Percentiles rank a stretch among this genome's conserved stretches.
These are phyloP conservation scores for Gigaspora rosea DNA, from an alignment of 192 early-diverging fungal species.

Conservation along the genomic window DNA sequence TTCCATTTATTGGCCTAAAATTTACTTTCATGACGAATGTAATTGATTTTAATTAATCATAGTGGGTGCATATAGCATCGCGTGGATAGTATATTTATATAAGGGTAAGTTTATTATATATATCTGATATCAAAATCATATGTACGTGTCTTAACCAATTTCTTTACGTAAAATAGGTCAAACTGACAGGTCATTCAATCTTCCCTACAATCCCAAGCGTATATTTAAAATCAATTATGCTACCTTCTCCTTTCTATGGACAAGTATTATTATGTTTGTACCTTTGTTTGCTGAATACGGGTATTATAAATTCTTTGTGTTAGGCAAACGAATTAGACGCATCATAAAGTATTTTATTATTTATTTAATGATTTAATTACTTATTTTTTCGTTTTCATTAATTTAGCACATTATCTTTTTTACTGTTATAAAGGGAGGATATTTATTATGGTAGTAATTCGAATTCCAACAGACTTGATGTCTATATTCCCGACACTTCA, in stretches of 20 bases:
- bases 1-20: not conserved
- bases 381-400: not conserved
- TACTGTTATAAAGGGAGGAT: conserved; percentile 4
- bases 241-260: conserved; percentile 22
- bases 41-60: not conserved
- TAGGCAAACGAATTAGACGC: conserved; percentile 18
- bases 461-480: conserved; percentile 32
- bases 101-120: conserved; percentile 2
- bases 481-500: conserved; percentile 39
- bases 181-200: conserved; percentile 38
- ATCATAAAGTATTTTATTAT: conserved; percentile 2
- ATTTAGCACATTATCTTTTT: not conserved
- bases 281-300: conserved; percentile 40
- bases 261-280: conserved; percentile 25
- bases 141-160: not conserved
- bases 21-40: not conserved
- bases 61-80: conserved; percentile 22
- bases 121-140: not conserved
- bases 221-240: conserved; percentile 44
- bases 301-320: conserved; percentile 40
- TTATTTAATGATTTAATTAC: not conserved
- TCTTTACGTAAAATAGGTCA: conserved; percentile 29
- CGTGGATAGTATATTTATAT: conserved; percentile 24
- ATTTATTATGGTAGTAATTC: conserved; percentile 19
- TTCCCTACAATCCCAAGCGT: conserved; percentile 42